Conservation (phyloP, 2,329 filamentous ascomycete species). For the Aspergillus viridinutans region DNA sequence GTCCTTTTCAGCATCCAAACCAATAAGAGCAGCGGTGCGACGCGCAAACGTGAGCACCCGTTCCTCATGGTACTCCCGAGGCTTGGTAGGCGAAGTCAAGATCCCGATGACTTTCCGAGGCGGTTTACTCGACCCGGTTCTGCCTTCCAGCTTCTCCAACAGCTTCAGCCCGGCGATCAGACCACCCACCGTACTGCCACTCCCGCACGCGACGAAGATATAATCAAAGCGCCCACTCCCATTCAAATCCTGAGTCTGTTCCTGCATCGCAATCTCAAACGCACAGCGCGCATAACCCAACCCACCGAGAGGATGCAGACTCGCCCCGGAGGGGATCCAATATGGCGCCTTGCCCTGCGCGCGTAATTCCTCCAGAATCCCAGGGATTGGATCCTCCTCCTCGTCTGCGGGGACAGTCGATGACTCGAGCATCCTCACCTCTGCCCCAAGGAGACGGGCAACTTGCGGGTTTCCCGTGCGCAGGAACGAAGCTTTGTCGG, state of each 20-base stretch:
- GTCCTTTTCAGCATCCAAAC: constrained; percentile 22
- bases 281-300: constrained; percentile 32
- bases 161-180: constrained; percentile 33
- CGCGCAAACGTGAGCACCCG: constrained; percentile 28
- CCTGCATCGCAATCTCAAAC: constrained; percentile 29
- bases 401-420: constrained; percentile 46
- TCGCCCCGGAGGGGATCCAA: constrained; percentile 35
- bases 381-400: constrained; percentile 32
- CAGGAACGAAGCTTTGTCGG: constrained; percentile 17
- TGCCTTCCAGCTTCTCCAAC: constrained; percentile 18
- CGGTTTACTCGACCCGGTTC: not conserved
- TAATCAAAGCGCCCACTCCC: constrained; percentile 28
- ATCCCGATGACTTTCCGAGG: constrained; percentile 28
- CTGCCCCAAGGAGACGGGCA: constrained; percentile 28
- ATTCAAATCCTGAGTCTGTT: constrained; percentile 12
- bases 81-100: constrained; percentile 30
- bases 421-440: constrained; percentile 50
- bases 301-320: constrained; percentile 30
- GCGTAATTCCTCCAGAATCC: constrained; percentile 21
- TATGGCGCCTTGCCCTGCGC: constrained; percentile 21
- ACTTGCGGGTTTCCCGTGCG: constrained; percentile 26
- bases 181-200: constrained; percentile 33
- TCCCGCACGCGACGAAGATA: constrained; percentile 35
- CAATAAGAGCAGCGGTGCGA: constrained; percentile 23
- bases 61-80: constrained; percentile 25